phyloP scores from a whole-genome alignment of 75 land plant species.

The Cupressus sempervirens region DNA sequence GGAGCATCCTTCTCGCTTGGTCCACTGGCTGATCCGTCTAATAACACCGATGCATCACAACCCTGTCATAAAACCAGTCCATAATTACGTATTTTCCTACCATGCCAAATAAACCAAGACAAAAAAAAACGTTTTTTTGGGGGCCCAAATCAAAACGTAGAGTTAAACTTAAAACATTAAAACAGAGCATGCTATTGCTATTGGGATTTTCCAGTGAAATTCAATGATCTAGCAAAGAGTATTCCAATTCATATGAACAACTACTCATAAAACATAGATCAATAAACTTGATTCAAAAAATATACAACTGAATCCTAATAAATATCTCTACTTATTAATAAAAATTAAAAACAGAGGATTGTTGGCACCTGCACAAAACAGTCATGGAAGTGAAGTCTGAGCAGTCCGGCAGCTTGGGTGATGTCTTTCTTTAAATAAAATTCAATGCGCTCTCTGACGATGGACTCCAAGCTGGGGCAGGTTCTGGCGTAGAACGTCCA shows the following conservation, averaged over 20 bases:
- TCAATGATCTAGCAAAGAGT: too few species aligned
- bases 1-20: conserved; percentile 38
- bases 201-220: too few species aligned
- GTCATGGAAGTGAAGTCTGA: conserved; percentile 2
- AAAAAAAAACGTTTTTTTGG: too few species aligned
- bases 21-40: conserved; percentile 36
- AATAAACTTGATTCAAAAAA: too few species aligned
- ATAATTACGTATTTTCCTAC: background rate
- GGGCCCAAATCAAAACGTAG: too few species aligned
- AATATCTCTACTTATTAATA: too few species aligned
- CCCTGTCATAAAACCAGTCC: conserved; percentile 23
- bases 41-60: conserved; percentile 52
- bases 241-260: too few species aligned
- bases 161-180: background rate
- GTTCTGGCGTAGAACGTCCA: background rate
- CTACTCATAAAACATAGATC: too few species aligned
- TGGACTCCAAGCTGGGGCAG: conserved; percentile 5
- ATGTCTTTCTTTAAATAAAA: background rate
- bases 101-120: too few species aligned
- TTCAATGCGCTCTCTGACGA: background rate
- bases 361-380: background rate
- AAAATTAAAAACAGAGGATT: background rate
- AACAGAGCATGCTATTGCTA: too few species aligned
- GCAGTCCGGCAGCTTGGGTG: conserved; percentile 2
- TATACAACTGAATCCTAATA: too few species aligned